Evolutionary conservation across 768 basidiomycete species (phyloP).

Genomic region (Fistulinella prunicolor): DNA sequence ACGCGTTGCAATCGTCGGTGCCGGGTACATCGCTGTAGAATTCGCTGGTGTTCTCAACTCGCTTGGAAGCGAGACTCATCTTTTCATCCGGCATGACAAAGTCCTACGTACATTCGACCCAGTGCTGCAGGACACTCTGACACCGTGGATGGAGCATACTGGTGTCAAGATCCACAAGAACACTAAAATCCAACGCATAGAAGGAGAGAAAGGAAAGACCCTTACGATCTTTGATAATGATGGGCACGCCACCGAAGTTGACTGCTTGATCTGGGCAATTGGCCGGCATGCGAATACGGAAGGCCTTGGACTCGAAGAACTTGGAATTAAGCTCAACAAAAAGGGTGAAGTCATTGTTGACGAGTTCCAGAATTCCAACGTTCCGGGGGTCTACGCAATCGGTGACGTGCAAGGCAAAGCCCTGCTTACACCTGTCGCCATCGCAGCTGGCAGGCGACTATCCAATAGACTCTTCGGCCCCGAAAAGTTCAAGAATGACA

Average conservation of each 20-base stretch:
- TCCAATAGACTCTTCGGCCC: slow-evolving; percentile 90
- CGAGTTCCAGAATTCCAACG: slow-evolving; percentile 82
- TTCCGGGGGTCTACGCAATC: slow-evolving; percentile 72
- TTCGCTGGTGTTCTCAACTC: slow-evolving; percentile 92
- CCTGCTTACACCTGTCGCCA: slow-evolving; percentile 93
- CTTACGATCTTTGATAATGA: slow-evolving; percentile 74
- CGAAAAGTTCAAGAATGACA: slow-evolving; percentile 80
- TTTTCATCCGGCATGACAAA: slow-evolving; percentile 86
- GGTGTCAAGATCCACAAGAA: slow-evolving; percentile 87
- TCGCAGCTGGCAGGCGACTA: slow-evolving; percentile 89
- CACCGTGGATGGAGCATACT: slow-evolving; percentile 90
- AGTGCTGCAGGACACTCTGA: slow-evolving; percentile 75
- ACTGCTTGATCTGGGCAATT: slow-evolving; percentile 91
- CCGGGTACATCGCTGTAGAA: slow-evolving; percentile 98
- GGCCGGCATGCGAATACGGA: slow-evolving; percentile 83
- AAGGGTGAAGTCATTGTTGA: slow-evolving; percentile 88
- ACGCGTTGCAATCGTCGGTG: slow-evolving; percentile 91
- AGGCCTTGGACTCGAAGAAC: slow-evolving; percentile 70
- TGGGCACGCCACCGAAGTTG: slow-evolving; percentile 80
- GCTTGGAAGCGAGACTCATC: slow-evolving; percentile 87
- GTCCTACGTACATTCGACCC: slow-evolving; percentile 95
- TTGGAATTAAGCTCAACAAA: slow-evolving; percentile 70
- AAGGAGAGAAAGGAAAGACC: slow-evolving; percentile 66
- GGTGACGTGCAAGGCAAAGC: slow-evolving; percentile 95
- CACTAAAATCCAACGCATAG: slow-evolving; percentile 71